Base-by-base conservation (phyloP, 2,329 filamentous ascomycete species). In the Colletotrichum ledebouriae region DNA sequence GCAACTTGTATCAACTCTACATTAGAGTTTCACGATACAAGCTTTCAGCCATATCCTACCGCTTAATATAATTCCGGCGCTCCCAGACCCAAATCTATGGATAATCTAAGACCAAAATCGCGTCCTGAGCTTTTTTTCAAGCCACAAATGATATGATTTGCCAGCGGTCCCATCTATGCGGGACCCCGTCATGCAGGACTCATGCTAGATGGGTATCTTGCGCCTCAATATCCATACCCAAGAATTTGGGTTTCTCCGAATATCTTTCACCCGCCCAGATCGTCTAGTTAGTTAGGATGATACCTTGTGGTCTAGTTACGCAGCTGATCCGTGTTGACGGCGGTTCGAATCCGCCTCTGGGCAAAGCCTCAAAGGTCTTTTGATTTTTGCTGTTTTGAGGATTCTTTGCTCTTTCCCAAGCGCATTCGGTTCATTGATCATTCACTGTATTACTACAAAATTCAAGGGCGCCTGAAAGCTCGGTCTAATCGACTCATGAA, bases 281-380 rank as follows among this genome's bases (percentile, higher is more conserved):
- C 61, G 62, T 69, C 66, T 69, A 69, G 66, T 69, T 69, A 61
- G 62, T 69, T 69, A 69, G 66, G 62, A 69, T 69, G 66, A 66
- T 66, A 69, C 66, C 61, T 69, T 69, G 66, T 69, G 66, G 66
- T 69, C 52, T 57, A 33, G 17, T 63, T 59, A 59, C 63, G 41
- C 66, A 65, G 66, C 62, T 41, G 17, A 42, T 65, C 66, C 66
- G 66, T 69, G 66, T 66, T 69, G 66, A 69, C 66, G 66, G 66
- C 66, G 66, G 66, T 69, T 69, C 66, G 56, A 69, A 69, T 69
- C 66, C 66, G 66, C 66, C 66, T 69, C 66, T 69, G 62, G 66
- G 66, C 66, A 69, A n/a, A n/a, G n/a, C n/a, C n/a, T n/a, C n/a
- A n/a, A 1, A 15, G 1, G 6, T 15, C 1, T 39, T 39, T 15